Base-by-base conservation (phyloP, 345 rosid species). In the Salix koriyanagi region DNA sequence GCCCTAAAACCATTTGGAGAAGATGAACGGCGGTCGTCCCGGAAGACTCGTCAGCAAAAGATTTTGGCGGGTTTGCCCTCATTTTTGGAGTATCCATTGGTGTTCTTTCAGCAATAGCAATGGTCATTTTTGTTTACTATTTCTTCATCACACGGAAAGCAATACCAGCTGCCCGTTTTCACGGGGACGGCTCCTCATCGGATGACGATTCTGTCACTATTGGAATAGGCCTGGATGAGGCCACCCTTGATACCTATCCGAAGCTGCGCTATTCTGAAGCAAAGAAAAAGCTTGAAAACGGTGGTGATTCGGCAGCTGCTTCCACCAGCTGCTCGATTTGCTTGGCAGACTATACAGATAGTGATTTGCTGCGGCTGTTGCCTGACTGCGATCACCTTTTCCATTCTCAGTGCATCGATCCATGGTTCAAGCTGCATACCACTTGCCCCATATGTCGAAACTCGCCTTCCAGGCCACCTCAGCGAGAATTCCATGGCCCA, bases 361-460 rank as follows among this genome's bases (percentile, higher is more conserved):
- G 32, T 34, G 86, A 85, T 72, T 52, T 71, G 39, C 75, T 85
- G 46, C 75, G 82, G 18, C 60, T 77, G 75, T 74, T 85, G n/a
- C 86, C 84, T 3, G 73, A 75, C 7, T 85, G 88, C 30, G 73
- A 72, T 41, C 84, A 83, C 76, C 54, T 80, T 25, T 85, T 82
- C 76, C 88, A 85, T 72, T 54, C 23, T 5, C 39, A 60, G n/a
- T 83, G 88, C 69, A 32, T 85, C 4, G 84, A 85, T 70, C 77
- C 77, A 13, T 85, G 88, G 88, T 54, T 85, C 30, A 74, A 70
- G 74, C 54, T 80, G 79, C 82, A 83, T 44, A 21, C 79, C n/a
- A 78, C 84, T 2, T 85, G 88, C 66, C 88, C 88, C 26, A 12
- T 85, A 5, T 85, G 86, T 52, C 78, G 88, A 69, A 85, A 34